These are phyloP conservation scores for Pseudogymnoascus sp. DNA, from an alignment of 2,329 filamentous ascomycete species.

Conservation along the genomic window DNA sequence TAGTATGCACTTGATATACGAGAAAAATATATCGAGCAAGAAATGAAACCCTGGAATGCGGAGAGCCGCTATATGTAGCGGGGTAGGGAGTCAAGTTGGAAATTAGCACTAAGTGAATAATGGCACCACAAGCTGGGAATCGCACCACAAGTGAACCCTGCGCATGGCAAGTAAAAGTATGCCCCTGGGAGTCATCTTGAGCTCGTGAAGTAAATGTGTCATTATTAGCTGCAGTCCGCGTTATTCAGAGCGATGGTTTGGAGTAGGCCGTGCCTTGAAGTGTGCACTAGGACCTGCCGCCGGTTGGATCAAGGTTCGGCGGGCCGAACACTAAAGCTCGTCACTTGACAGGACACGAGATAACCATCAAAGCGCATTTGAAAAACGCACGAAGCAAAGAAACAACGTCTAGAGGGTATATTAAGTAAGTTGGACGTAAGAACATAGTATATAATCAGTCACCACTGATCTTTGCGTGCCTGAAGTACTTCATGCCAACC, in stretches of 20 bases:
- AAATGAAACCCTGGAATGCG: neutral
- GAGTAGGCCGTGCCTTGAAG: neutral
- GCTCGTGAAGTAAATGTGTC: neutral
- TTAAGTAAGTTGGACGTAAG: conserved; percentile 4
- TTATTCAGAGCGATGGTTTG: neutral
- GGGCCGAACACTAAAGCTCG: neutral
- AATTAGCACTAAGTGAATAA: neutral
- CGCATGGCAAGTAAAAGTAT: neutral
- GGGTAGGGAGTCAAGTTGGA: neutral
- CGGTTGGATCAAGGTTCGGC: neutral
- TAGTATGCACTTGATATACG: neutral
- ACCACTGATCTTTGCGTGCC: conserved; percentile 74
- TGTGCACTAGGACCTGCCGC: neutral
- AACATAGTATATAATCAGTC: conserved; percentile 4
- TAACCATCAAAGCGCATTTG: neutral
- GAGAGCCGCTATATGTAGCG: neutral
- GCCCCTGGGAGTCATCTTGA: neutral
- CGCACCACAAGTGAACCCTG: neutral
- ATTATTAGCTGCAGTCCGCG: neutral
- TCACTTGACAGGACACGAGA: neutral
- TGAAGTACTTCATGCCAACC: conserved; percentile 99
- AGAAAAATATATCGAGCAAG: neutral
- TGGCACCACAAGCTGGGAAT: neutral
- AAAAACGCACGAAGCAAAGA: neutral
- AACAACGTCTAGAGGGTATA: conserved; percentile 4